Evolutionary conservation across 1,139 yeast genomes (phyloP).

Genomic region (Pneumocystis murina): DNA sequence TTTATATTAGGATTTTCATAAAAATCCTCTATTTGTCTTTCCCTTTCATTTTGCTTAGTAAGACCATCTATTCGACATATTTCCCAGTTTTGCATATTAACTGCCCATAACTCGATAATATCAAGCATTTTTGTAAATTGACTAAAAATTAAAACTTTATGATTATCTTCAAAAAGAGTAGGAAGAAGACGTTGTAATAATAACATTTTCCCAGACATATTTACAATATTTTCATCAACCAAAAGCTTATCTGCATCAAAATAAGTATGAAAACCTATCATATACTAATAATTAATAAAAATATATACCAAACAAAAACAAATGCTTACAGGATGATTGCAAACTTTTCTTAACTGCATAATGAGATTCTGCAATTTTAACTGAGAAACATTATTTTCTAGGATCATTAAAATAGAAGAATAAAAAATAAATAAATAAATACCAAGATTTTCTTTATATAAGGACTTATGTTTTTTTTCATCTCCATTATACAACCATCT

Average conservation of each 20-base stretch:
- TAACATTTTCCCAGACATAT: constrained; percentile 57
- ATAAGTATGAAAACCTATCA: constrained; percentile 59
- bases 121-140: constrained; percentile 75
- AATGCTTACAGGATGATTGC: constrained; percentile 48
- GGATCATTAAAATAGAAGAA: neutral
- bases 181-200: constrained; percentile 49
- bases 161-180: constrained; percentile 34
- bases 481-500: neutral
- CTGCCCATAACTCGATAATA: constrained; percentile 54
- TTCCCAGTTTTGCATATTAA: constrained; percentile 30
- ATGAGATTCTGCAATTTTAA: constrained; percentile 48
- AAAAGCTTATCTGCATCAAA: constrained; percentile 16
- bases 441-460: neutral
- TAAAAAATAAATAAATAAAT: neutral
- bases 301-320: neutral
- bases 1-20: constrained; percentile 17
- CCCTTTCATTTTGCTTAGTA: constrained; percentile 49
- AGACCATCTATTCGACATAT: constrained; percentile 67
- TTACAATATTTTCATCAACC: constrained; percentile 29
- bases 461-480: neutral
- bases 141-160: constrained; percentile 63
- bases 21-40: constrained; percentile 47
- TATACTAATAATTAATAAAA: constrained; percentile 23
- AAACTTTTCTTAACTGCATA: constrained; percentile 72
- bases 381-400: constrained; percentile 10